These are phyloP conservation scores for Vanrija humicola DNA, from an alignment of 1,284 basidiomycete genomes.

Conservation along the genomic window DNA sequence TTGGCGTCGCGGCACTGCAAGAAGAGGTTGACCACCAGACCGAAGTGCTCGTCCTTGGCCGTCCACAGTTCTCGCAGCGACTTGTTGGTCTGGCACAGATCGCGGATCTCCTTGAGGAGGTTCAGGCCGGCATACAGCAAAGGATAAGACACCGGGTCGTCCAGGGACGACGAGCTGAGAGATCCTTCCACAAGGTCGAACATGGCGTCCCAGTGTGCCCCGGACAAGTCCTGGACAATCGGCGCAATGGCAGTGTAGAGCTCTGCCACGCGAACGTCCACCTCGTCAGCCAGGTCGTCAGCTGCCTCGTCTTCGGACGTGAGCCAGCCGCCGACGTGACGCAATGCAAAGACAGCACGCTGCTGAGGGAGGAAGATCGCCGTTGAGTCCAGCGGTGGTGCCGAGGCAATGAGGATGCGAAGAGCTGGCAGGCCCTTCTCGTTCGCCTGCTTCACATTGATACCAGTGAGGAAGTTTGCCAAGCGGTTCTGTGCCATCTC, in stretches of 20 bases:
- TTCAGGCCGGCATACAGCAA: slow-evolving; percentile 65
- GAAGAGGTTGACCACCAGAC: slow-evolving; percentile 30
- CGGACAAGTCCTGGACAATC: slow-evolving; percentile 80
- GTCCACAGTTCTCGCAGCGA: slow-evolving; percentile 58
- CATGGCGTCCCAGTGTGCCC: slow-evolving; percentile 86
- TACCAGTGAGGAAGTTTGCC: slow-evolving; percentile 70
- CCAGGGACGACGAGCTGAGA: slow-evolving; percentile 69
- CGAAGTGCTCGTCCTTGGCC: slow-evolving; percentile 52
- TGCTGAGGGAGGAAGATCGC: slow-evolving; percentile 82
- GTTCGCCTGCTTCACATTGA: slow-evolving; percentile 62
- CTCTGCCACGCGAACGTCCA: slow-evolving; percentile 71
- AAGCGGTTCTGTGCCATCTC: slow-evolving; percentile 85
- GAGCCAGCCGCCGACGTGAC: slow-evolving; percentile 80
- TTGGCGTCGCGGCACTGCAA: slow-evolving; percentile 43
- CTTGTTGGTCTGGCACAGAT: slow-evolving; percentile 69
- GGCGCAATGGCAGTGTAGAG: slow-evolving; percentile 76
- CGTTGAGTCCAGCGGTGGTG: slow-evolving; percentile 73
- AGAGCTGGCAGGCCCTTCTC: slow-evolving; percentile 66
- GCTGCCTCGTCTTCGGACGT: slow-evolving; percentile 66
- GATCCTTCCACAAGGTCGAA: slow-evolving; percentile 87
- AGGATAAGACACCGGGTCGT: slow-evolving; percentile 60
- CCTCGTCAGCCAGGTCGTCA: slow-evolving; percentile 60
- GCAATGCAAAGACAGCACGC: slow-evolving; percentile 83
- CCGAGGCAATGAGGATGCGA: slow-evolving; percentile 66
- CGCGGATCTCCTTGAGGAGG: slow-evolving; percentile 66